Conservation (phyloP, 2,329 filamentous ascomycete species). For the Diaporthe humulicola region DNA sequence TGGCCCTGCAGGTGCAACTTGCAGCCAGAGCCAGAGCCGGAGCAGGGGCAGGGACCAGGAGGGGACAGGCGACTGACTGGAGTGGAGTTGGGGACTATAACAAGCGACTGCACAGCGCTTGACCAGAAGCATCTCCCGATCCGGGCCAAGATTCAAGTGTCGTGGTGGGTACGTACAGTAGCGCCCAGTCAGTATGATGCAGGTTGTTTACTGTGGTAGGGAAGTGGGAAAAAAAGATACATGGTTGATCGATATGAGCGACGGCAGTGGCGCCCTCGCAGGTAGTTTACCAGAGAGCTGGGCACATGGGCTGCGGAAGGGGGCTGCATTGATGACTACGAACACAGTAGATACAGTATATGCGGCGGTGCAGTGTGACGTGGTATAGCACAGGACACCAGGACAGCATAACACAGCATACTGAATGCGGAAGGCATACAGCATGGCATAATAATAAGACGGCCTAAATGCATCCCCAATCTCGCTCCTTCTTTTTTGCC, state of each 20-base stretch:
- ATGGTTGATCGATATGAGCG: background rate
- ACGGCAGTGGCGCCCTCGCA: conserved; percentile 1
- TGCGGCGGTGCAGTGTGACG: background rate
- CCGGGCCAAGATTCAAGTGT: conserved; percentile 25
- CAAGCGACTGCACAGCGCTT: conserved; percentile 21
- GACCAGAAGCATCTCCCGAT: conserved; percentile 23
- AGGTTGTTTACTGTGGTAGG: no score
- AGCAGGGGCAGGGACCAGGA: background rate
- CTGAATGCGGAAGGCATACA: conserved; percentile 5
- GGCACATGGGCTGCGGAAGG: background rate
- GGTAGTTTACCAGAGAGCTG: background rate
- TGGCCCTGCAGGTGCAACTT: conserved; percentile 25
- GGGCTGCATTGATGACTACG: background rate
- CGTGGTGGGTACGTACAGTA: background rate
- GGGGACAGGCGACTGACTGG: background rate
- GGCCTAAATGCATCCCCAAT: conserved; percentile 6
- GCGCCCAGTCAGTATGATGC: background rate
- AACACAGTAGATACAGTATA: background rate
- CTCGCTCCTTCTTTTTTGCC: background rate
- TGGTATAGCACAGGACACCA: background rate
- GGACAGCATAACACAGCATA: background rate
- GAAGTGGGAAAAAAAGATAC: no score
- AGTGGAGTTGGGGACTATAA: conserved; percentile 10
- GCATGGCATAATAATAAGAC: conserved; percentile 17
- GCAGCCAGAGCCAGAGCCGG: conserved; percentile 7